These are phyloP conservation scores for Phytophthora boehmeriae DNA, from an alignment of 352 stramenopile genomes.

Conservation along the genomic window DNA sequence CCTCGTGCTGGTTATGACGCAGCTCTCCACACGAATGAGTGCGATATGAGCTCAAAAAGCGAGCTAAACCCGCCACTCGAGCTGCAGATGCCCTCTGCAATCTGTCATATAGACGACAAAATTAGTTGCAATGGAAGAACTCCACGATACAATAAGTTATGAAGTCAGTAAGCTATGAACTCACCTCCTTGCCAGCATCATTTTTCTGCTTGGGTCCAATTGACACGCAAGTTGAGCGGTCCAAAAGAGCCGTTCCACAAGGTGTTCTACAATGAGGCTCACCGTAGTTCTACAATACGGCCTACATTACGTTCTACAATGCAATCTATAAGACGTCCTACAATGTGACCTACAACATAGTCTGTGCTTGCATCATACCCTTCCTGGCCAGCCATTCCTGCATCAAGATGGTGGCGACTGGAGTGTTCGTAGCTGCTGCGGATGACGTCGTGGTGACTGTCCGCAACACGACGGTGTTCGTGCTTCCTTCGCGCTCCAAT, in stretches of 20 bases:
- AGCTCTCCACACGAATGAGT: slow-evolving; percentile 82
- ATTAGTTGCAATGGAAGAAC: slow-evolving; percentile 1
- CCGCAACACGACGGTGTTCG: slow-evolving; percentile 65
- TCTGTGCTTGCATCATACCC: too few species aligned
- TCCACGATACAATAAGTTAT: too few species aligned
- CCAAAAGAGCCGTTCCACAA: slow-evolving; percentile 4
- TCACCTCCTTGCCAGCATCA: slow-evolving; percentile 41
- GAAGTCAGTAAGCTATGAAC: too few species aligned
- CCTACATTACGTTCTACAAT: too few species aligned
- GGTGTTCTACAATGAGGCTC: not conserved
- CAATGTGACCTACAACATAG: too few species aligned
- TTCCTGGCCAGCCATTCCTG: slow-evolving; percentile 23
- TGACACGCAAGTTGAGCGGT: slow-evolving; percentile 19
- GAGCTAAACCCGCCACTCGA: slow-evolving; percentile 14
- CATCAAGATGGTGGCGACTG: slow-evolving; percentile 48
- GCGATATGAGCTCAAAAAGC: slow-evolving; percentile 54
- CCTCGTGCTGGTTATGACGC: slow-evolving; percentile 53
- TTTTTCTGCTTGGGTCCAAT: slow-evolving; percentile 19
- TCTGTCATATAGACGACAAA: slow-evolving; percentile 6
- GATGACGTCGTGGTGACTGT: slow-evolving; percentile 50
- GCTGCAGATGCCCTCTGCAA: slow-evolving; percentile 16
- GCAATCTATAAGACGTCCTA: too few species aligned
- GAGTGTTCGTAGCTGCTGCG: slow-evolving; percentile 53
- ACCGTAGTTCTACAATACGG: too few species aligned
- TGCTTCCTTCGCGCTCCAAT: slow-evolving; percentile 35